phyloP scores from a whole-genome alignment of 2,329 filamentous ascomycete genomes.

The Neonectria faginata region DNA sequence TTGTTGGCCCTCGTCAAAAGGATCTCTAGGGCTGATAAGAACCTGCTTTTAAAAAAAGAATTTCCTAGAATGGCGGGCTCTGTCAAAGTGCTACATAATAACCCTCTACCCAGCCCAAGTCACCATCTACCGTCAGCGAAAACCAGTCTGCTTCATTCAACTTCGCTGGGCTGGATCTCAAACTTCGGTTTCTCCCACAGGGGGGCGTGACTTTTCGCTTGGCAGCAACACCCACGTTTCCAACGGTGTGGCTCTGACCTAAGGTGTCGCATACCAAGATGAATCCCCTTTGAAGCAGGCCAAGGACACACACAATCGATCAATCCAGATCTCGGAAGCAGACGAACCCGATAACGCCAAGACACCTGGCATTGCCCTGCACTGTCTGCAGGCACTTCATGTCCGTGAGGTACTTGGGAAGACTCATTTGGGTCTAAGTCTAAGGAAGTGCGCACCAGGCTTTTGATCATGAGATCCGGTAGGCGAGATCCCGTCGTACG shows the following conservation, averaged over 20 bases:
- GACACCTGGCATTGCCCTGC: background rate
- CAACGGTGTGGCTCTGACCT: background rate
- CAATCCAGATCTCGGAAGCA: conserved; percentile 2
- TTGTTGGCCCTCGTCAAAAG: background rate
- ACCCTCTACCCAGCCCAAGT: background rate
- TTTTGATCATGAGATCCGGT: background rate
- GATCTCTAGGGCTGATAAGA: background rate
- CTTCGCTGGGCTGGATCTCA: background rate
- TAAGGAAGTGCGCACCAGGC: too few relatives aligned
- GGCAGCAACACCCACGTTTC: background rate
- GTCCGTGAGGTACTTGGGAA: background rate
- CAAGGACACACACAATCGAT: background rate
- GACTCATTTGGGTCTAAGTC: too few relatives aligned
- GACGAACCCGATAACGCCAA: conserved; percentile 1
- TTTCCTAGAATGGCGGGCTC: background rate
- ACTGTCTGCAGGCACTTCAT: background rate
- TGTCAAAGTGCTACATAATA: background rate
- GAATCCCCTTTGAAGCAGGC: background rate
- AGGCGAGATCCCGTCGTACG: background rate
- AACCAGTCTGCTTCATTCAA: background rate
- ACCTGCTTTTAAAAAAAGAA: background rate
- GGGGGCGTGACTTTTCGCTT: background rate
- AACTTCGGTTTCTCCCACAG: background rate
- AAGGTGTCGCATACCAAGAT: background rate
- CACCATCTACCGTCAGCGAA: too few relatives aligned